Evolutionary conservation across 441 rosid genomes (phyloP), one percentile per base, ranked within the genome.

Genomic region (Cnidoscolus chayamansa): DNA sequence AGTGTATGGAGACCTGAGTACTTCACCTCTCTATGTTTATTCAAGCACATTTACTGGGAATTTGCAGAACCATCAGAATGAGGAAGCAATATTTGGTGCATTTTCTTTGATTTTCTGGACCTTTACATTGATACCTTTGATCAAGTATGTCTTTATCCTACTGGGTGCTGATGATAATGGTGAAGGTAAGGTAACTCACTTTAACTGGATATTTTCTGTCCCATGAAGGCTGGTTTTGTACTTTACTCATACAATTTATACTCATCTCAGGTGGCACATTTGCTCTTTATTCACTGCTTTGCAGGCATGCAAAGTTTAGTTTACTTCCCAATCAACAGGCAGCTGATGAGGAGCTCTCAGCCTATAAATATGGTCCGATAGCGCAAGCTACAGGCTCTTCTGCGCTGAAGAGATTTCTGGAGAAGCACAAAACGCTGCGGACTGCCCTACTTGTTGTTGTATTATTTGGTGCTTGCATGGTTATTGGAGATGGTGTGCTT

Each of bases 271-370:
- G 97, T 32, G 98, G 98, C 77, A 82, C 84, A 48, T 94, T 94
- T 82, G 93, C 96, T 83, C 92, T 94, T 71, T 94, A 91, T 81
- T 90, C 97, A 0, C 83, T 91, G 77, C 93, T 91, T 68, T 94
- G 95, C 79, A 82, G 98, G 82, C 96, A 91, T 78, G 93, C 88
- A 4, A 94, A 87, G 78, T 86, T 94, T 69, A 88, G 88, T 79
- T 83, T 94, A 73, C 97, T 94, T 82, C 93, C 93, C 25, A 91
- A 94, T 84, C 97, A 90, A 81, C 98, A 94, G 82, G 91, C 95
- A 58, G 97, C 97, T 74, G 97, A 94, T 62, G 98, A 91, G 84
- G 98, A 94, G 86, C 94, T 94, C 60, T 88, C 94, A 35, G 35
- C 97, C 71, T 94, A 90, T 80, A 94, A 82, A 67, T 89, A 79